Percentiles rank a stretch among this genome's conserved stretches.
Conservation (phyloP, 305 asterid species). For the Petunia hybrid region DNA sequence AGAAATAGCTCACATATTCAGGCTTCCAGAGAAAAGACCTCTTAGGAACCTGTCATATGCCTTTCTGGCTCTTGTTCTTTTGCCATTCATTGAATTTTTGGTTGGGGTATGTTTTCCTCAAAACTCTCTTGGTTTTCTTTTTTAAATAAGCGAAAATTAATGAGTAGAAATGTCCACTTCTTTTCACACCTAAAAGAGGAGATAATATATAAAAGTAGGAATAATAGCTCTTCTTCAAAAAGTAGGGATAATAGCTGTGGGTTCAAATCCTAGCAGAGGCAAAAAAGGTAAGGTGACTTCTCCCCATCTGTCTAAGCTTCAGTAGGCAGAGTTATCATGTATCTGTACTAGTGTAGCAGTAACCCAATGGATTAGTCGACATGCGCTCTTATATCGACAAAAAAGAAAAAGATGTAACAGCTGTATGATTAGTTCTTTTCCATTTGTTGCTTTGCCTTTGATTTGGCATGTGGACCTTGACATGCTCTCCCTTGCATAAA, state of each 20-base stretch:
- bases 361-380: background rate
- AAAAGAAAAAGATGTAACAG: background rate
- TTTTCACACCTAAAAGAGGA: background rate
- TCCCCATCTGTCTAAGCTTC: background rate
- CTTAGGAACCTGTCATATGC: slow-evolving; percentile 76
- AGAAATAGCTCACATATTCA: slow-evolving; percentile 86
- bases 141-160: background rate
- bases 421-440: slow-evolving; percentile 14
- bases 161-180: background rate
- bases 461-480: background rate
- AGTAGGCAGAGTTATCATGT: background rate
- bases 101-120: slow-evolving; percentile 63
- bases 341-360: background rate
- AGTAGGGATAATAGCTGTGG: slow-evolving; percentile 14
- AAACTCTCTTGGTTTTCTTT: background rate
- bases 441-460: background rate
- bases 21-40: slow-evolving; percentile 89
- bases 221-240: background rate
- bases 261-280: background rate
- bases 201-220: background rate
- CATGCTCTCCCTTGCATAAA: slow-evolving; percentile 7
- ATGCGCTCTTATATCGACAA: background rate
- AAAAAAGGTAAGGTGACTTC: background rate
- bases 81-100: slow-evolving; percentile 84
- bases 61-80: slow-evolving; percentile 77